Evolutionary conservation across 148 eudicot species (phyloP).

Genomic region (Talinum fruticosum): DNA sequence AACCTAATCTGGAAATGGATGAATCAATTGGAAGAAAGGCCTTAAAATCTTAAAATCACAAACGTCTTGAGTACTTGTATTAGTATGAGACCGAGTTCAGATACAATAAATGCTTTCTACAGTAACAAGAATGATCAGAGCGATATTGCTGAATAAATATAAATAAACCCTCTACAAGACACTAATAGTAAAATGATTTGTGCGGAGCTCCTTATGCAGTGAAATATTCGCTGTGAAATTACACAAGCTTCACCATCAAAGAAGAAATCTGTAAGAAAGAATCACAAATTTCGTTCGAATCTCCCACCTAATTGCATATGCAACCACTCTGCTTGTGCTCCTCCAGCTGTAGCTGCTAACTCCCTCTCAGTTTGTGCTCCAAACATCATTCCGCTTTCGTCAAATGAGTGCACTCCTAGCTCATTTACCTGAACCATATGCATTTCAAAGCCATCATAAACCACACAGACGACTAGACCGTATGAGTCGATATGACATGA

Average conservation of each 20-base stretch:
- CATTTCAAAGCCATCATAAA: background rate
- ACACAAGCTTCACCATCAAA: constrained; percentile 3
- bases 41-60: background rate
- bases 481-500: no score
- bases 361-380: constrained; percentile 63
- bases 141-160: background rate
- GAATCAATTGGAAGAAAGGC: background rate
- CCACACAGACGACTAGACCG: no score
- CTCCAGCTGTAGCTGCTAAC: constrained; percentile 39
- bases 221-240: background rate
- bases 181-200: constrained; percentile 7
- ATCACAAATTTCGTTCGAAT: constrained; percentile 63
- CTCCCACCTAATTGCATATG: constrained; percentile 78
- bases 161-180: background rate
- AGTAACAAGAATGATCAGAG: constrained; percentile 9
- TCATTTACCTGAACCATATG: constrained; percentile 30
- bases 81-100: background rate
- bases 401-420: constrained; percentile 51
- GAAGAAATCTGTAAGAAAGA: background rate
- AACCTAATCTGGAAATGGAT: background rate
- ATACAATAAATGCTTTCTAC: constrained; percentile 30
- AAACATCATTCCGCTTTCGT: constrained; percentile 53
- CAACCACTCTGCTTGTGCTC: constrained; percentile 73
- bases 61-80: background rate
- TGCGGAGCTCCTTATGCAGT: constrained; percentile 14